Percentiles rank a stretch among this genome's conserved stretches.
These are phyloP conservation scores for Aurifilum marmelostoma DNA, from an alignment of 2,329 filamentous ascomycete species.

Conservation along the genomic window DNA sequence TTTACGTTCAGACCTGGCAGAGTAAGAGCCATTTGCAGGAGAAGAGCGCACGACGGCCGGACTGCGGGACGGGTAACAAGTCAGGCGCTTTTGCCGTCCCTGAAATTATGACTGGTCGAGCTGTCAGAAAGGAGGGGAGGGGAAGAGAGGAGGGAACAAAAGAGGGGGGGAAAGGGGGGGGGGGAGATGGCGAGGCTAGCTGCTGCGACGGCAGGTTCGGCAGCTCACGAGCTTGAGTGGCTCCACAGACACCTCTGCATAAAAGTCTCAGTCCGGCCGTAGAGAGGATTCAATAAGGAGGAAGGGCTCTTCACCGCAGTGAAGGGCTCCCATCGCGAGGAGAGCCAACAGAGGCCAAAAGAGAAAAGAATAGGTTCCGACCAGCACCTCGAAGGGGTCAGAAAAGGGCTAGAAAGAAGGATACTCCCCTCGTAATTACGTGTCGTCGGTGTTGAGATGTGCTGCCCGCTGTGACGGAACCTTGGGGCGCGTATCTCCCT, in stretches of 20 bases:
- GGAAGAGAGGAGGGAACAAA: no score
- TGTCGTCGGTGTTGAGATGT: constrained; percentile 7
- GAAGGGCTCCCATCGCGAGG: background rate
- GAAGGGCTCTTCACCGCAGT: background rate
- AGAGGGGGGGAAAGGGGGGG: background rate
- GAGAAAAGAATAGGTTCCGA: background rate
- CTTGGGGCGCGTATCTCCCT: background rate
- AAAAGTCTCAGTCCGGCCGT: background rate
- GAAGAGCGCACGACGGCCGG: constrained; percentile 2
- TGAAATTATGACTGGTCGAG: background rate
- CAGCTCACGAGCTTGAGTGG: background rate
- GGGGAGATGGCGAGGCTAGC: background rate
- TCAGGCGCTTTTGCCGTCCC: constrained; percentile 2
- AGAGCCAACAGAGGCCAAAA: background rate
- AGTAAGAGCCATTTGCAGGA: background rate
- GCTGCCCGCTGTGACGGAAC: background rate
- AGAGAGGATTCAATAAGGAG: background rate
- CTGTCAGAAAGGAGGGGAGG: background rate
- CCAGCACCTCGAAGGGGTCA: background rate
- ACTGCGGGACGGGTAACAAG: constrained; percentile 1
- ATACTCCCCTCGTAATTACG: constrained; percentile 5
- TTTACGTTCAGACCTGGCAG: background rate
- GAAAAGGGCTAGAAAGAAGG: background rate
- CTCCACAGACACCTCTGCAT: background rate
- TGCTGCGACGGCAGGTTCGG: constrained; percentile 12